These are phyloP conservation scores for Strobilomyces echinocephalus DNA, from an alignment of 768 basidiomycete genomes.

Conservation along the genomic window DNA sequence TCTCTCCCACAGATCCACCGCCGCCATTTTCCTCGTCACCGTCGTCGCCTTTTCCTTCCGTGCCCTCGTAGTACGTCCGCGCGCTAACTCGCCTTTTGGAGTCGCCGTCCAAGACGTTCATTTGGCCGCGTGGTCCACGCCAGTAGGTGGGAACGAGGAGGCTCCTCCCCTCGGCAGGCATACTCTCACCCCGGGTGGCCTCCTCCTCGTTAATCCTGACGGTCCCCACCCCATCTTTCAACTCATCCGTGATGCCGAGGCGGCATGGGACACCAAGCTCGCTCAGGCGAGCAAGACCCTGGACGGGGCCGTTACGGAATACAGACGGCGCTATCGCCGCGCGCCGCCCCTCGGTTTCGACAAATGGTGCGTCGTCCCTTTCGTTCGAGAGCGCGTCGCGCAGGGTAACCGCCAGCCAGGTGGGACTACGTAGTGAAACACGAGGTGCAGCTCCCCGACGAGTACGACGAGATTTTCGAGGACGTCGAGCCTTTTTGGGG, in stretches of 20 bases:
- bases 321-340: constrained; percentile 31
- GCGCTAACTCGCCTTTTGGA: neutral
- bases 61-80: neutral
- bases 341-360: too few relatives aligned
- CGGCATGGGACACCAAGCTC: constrained; percentile 34
- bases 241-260: constrained; percentile 35
- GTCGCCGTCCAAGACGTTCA: neutral
- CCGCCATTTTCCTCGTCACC: neutral
- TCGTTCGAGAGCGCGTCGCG: too few relatives aligned
- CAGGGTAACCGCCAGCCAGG: constrained; percentile 36
- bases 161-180: constrained; percentile 10
- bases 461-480: constrained; percentile 42
- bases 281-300: constrained; percentile 34
- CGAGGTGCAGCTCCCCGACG: constrained; percentile 39
- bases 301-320: constrained; percentile 35
- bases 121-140: too few relatives aligned
- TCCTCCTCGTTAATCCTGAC: constrained; percentile 32
- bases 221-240: constrained; percentile 42
- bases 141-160: too few relatives aligned
- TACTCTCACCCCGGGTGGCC: constrained; percentile 22
- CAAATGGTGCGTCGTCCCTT: too few relatives aligned
- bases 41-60: neutral
- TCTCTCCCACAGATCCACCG: neutral
- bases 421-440: constrained; percentile 40
- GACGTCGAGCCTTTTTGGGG: constrained; percentile 37